Conservation (phyloP, 177 flowering plant genomes). For the Tripterygium wilfordii region DNA sequence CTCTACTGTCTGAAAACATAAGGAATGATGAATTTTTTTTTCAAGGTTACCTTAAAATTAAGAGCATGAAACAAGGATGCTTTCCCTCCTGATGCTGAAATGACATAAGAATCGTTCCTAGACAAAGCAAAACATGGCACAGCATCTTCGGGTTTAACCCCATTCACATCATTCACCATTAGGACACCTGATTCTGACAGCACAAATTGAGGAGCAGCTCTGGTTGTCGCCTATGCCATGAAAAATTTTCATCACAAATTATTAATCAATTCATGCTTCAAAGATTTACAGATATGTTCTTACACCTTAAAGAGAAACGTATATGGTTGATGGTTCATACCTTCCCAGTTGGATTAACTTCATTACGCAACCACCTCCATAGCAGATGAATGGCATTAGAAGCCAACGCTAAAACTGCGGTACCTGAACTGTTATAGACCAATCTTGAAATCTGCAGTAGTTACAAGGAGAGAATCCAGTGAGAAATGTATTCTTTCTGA, state of each 20-base stretch:
- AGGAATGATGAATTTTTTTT: too few relatives aligned
- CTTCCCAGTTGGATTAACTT: slow-evolving; percentile 19
- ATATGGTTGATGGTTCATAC: too few relatives aligned
- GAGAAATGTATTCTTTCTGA: too few relatives aligned
- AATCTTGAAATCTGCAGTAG: too few relatives aligned
- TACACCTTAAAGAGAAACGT: too few relatives aligned
- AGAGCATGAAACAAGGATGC: slow-evolving; percentile 31
- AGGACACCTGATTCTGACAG: slow-evolving; percentile 21
- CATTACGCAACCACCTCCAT: slow-evolving; percentile 28
- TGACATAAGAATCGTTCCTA: slow-evolving; percentile 35
- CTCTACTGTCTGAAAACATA: too few relatives aligned
- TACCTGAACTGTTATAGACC: slow-evolving; percentile 23
- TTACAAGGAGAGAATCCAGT: too few relatives aligned
- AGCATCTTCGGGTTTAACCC: slow-evolving; percentile 21
- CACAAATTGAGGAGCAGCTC: slow-evolving; percentile 19
- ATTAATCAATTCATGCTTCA: too few relatives aligned
- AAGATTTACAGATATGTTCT: too few relatives aligned
- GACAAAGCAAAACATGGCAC: slow-evolving; percentile 36
- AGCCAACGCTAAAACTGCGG: slow-evolving; percentile 28
- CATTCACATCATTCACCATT: slow-evolving; percentile 34
- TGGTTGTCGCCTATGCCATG: slow-evolving; percentile 21
- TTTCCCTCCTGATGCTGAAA: slow-evolving; percentile 42
- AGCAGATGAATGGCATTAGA: slow-evolving; percentile 25
- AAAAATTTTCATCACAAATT: too few relatives aligned
- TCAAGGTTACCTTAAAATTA: slow-evolving; percentile 30